A percentile compares a stretch with the other conserved stretches of the same genome.
Evolutionary conservation across 2,329 filamentous ascomycete species (phyloP).

Genomic region (Mycocentrospora acerina): DNA sequence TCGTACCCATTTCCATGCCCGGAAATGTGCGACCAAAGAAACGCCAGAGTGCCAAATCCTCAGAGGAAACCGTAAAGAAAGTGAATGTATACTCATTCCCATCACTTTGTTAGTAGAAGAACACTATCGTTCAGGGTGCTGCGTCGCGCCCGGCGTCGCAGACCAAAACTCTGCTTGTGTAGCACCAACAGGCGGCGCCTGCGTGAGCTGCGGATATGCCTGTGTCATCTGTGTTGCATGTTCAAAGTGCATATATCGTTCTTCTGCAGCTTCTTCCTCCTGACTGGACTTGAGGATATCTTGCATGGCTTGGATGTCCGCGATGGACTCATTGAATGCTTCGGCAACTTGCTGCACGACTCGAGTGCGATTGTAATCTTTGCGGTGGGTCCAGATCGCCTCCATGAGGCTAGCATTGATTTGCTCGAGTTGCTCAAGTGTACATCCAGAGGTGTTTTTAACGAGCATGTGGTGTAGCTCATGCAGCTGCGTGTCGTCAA

Average conservation of each 20-base stretch:
- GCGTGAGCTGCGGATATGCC: no score
- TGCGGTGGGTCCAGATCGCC: conserved; percentile 75
- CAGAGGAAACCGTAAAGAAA: no score
- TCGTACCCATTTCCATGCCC: no score
- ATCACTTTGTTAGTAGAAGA: no score
- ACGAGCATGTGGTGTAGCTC: conserved; percentile 66
- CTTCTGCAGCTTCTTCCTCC: conserved; percentile 18
- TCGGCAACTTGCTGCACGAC: conserved; percentile 65
- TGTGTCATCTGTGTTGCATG: no score
- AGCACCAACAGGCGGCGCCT: no score
- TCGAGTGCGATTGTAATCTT: conserved; percentile 79
- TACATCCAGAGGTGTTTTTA: conserved; percentile 70
- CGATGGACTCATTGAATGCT: conserved; percentile 74
- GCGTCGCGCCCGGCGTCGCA: no score
- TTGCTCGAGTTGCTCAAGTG: conserved; percentile 93
- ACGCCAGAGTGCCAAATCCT: no score
- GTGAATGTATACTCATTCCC: no score
- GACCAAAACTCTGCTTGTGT: no score
- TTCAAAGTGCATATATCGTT: background rate
- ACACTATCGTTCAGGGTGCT: no score
- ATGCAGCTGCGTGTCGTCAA: conserved; percentile 56
- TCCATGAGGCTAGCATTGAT: conserved; percentile 90
- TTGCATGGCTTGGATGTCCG: conserved; percentile 64
- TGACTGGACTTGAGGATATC: conserved; percentile 46
- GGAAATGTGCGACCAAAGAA: no score